A percentile compares a stretch with the other conserved stretches of the same genome.
These are phyloP conservation scores for Dicorynia guianensis DNA, from an alignment of 306 rosid genomes.

Conservation along the genomic window DNA sequence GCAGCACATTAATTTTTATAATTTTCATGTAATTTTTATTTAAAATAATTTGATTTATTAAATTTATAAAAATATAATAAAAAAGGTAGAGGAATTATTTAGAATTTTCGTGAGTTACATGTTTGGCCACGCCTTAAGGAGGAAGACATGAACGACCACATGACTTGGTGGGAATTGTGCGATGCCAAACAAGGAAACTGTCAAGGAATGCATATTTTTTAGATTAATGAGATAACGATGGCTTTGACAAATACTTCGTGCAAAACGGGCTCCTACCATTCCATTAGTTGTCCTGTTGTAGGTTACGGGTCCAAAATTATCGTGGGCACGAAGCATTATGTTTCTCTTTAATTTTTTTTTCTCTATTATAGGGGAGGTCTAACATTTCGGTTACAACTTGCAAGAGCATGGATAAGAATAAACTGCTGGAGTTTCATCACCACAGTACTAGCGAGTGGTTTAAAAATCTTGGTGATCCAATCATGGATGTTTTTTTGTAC, in stretches of 20 bases:
- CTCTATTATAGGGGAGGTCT: not conserved
- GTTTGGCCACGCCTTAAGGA: too few relatives aligned
- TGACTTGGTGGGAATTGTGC: too few relatives aligned
- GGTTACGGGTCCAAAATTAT: not conserved
- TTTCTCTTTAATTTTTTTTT: not conserved
- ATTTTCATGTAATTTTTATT: too few relatives aligned
- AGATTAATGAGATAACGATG: not conserved
- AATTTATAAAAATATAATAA: too few relatives aligned
- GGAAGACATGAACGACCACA: too few relatives aligned
- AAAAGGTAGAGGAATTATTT: too few relatives aligned
- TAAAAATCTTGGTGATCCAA: not conserved
- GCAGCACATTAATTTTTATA: too few relatives aligned
- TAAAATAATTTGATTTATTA: not conserved
- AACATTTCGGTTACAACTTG: constrained; percentile 1
- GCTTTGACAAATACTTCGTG: not conserved
- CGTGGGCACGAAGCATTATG: not conserved
- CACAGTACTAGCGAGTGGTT: not conserved
- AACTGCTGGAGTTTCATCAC: not conserved
- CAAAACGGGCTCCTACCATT: not conserved
- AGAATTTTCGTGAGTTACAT: too few relatives aligned
- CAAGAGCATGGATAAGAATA: not conserved
- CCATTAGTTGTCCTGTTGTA: not conserved
- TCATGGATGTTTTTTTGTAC: too few relatives aligned
- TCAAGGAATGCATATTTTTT: not conserved
- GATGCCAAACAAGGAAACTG: not conserved